Conservation (phyloP, 1,284 basidiomycete species). For the Pseudozyma tsukubaensis region DNA sequence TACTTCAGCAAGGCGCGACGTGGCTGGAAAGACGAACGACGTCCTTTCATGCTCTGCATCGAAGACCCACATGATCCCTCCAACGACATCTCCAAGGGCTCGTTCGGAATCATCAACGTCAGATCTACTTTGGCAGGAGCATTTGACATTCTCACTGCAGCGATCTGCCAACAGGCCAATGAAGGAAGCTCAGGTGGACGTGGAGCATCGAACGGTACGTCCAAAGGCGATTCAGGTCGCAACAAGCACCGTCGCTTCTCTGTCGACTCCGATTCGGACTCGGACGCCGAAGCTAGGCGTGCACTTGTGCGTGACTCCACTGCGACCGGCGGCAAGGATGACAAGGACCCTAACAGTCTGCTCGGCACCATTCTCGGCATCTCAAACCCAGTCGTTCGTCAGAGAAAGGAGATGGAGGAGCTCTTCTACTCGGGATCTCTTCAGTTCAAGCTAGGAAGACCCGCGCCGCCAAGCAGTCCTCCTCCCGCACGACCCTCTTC, state of each 20-base stretch:
- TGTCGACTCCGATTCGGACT: slow-evolving; percentile 43
- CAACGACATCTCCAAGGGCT: slow-evolving; percentile 92
- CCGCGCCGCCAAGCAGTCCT: slow-evolving; percentile 41
- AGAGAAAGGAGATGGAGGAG: slow-evolving; percentile 74
- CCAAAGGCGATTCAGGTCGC: slow-evolving; percentile 15
- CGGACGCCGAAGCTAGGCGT: slow-evolving; percentile 49
- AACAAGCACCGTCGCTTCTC: slow-evolving; percentile 26
- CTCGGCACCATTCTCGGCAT: slow-evolving; percentile 83
- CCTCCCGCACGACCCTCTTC: slow-evolving; percentile 34
- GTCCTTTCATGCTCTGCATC: slow-evolving; percentile 80
- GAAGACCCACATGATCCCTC: slow-evolving; percentile 92
- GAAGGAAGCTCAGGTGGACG: slow-evolving; percentile 29
- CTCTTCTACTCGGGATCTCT: slow-evolving; percentile 76
- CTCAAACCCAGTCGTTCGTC: slow-evolving; percentile 78
- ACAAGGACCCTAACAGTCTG: slow-evolving; percentile 76
- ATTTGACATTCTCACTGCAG: slow-evolving; percentile 80
- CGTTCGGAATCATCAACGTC: slow-evolving; percentile 85
- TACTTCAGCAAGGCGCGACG: slow-evolving; percentile 71
- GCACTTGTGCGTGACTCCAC: slow-evolving; percentile 50
- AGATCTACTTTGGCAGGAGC: slow-evolving; percentile 86
- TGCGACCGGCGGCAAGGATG: slow-evolving; percentile 29
- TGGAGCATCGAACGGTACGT: slow-evolving; percentile 5
- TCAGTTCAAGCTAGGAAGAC: slow-evolving; percentile 74
- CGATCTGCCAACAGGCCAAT: slow-evolving; percentile 62
- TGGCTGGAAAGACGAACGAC: slow-evolving; percentile 66